A percentile compares a stretch with the other conserved stretches of the same genome.
These are phyloP conservation scores for Helotiales sp. DNA, from an alignment of 2,329 filamentous ascomycete species.

Conservation along the genomic window DNA sequence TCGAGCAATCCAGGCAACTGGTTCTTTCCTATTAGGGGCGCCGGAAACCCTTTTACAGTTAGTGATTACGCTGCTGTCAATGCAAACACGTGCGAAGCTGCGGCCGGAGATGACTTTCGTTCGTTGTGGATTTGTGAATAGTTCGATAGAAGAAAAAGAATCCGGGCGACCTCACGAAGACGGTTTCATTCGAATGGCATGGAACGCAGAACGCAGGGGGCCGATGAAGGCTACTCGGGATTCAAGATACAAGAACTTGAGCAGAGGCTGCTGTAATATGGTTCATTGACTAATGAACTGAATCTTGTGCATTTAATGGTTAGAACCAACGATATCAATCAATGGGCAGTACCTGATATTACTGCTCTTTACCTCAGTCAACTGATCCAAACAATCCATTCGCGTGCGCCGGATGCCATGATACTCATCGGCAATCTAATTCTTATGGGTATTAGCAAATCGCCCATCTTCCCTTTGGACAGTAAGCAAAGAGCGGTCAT, in stretches of 20 bases:
- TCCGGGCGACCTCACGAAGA: not conserved
- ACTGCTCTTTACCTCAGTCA: not conserved
- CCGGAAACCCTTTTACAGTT: not conserved
- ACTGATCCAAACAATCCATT: not conserved
- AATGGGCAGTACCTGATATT: constrained; percentile 36
- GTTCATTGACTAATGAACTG: not conserved
- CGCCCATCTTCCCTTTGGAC: not conserved
- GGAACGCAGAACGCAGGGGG: not conserved
- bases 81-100: not conserved
- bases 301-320: constrained; percentile 13
- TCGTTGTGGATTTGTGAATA: not conserved
- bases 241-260: constrained; percentile 35
- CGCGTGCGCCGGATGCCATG: not conserved
- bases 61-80: not conserved
- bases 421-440: not conserved
- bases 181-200: not conserved
- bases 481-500: not conserved
- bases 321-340: constrained; percentile 27
- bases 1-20: not conserved
- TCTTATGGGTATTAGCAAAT: not conserved
- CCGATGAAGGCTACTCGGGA: constrained; percentile 41
- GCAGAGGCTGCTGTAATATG: constrained; percentile 6
- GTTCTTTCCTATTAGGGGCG: not conserved
- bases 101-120: not conserved
- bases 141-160: not conserved